Percentiles rank a stretch among this genome's conserved stretches.
These are phyloP conservation scores for Hygrophorus pudorinus DNA, from an alignment of 768 basidiomycete species.

Conservation along the genomic window DNA sequence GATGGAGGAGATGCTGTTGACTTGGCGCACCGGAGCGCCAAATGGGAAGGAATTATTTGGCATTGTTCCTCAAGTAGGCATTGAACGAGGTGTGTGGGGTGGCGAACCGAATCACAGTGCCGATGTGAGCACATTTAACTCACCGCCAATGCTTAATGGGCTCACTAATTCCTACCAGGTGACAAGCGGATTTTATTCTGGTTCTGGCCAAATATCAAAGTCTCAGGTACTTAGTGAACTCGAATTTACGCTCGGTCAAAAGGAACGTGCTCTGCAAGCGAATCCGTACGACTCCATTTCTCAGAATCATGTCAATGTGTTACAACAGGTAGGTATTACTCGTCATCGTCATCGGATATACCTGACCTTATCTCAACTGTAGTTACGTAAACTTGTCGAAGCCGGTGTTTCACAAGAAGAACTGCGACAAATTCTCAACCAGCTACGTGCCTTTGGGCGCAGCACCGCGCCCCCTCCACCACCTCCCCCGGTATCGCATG, in stretches of 20 bases:
- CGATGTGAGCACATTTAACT: conserved; percentile 13
- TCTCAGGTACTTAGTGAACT: conserved; percentile 77
- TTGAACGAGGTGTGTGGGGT: conserved; percentile 82
- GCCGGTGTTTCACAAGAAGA: conserved; percentile 75
- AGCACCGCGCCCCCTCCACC: conserved; percentile 27
- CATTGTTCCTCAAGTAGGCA: conserved; percentile 61
- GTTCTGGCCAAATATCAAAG: conserved; percentile 48
- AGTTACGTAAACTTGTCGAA: conserved; percentile 69
- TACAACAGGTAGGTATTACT: conserved; percentile 59
- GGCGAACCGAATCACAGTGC: conserved; percentile 32
- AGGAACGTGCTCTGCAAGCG: conserved; percentile 59
- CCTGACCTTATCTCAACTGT: conserved; percentile 5
- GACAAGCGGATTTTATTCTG: conserved; percentile 22
- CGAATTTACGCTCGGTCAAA: conserved; percentile 72
- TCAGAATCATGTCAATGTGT: conserved; percentile 63
- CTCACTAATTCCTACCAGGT: conserved; percentile 14
- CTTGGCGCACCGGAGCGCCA: conserved; percentile 87
- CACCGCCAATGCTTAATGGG: too few species aligned
- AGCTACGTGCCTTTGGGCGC: conserved; percentile 55
- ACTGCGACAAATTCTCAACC: conserved; percentile 62
- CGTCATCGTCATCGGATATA: conserved; percentile 1
- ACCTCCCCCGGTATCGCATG: conserved; percentile 19
- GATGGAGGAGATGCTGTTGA: conserved; percentile 96
- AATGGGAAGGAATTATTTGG: conserved; percentile 81
- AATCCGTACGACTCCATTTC: conserved; percentile 66